These are phyloP conservation scores for Pleurotus tuber-regium DNA, from an alignment of 768 basidiomycete genomes.

Conservation along the genomic window DNA sequence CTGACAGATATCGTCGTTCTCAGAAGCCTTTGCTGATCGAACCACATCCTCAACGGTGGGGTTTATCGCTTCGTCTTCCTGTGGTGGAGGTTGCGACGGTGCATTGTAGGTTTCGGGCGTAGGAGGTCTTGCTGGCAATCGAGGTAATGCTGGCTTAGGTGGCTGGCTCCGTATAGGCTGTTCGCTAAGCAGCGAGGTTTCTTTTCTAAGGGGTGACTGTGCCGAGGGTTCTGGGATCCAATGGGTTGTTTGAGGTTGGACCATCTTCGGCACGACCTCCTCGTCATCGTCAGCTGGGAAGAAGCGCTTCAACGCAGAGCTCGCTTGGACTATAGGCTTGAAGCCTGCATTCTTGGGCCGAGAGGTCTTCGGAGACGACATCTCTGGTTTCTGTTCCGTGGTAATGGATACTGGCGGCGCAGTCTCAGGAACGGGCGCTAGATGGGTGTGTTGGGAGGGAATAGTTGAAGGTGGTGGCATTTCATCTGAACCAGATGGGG, in stretches of 20 bases:
- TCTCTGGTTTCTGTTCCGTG: constrained; percentile 14
- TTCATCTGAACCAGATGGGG: neutral
- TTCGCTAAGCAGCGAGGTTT: neutral
- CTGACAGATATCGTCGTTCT: neutral
- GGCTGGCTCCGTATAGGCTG: neutral
- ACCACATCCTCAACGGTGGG: neutral
- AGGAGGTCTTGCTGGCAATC: constrained; percentile 2
- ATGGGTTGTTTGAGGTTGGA: constrained; percentile 5
- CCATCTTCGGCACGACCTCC: constrained; percentile 12
- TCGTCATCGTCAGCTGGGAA: constrained; percentile 85
- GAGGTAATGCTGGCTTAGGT: neutral
- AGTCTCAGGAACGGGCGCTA: constrained; percentile 1
- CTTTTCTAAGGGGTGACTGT: neutral
- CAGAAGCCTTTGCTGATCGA: neutral
- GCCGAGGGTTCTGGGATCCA: constrained; percentile 4
- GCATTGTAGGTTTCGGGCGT: neutral
- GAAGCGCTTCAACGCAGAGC: constrained; percentile 68
- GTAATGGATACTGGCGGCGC: neutral
- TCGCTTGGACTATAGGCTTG: constrained; percentile 60
- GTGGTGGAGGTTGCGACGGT: neutral
- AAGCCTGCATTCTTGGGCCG: constrained; percentile 50
- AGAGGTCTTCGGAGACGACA: constrained; percentile 18
- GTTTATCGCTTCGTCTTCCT: neutral
- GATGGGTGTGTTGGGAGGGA: constrained; percentile 5
- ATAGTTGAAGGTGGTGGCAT: constrained; percentile 11